A percentile compares a stretch with the other conserved stretches of the same genome.
These are phyloP conservation scores for Xanthoceras sorbifolium DNA, from an alignment of 345 rosid species.

Conservation along the genomic window DNA sequence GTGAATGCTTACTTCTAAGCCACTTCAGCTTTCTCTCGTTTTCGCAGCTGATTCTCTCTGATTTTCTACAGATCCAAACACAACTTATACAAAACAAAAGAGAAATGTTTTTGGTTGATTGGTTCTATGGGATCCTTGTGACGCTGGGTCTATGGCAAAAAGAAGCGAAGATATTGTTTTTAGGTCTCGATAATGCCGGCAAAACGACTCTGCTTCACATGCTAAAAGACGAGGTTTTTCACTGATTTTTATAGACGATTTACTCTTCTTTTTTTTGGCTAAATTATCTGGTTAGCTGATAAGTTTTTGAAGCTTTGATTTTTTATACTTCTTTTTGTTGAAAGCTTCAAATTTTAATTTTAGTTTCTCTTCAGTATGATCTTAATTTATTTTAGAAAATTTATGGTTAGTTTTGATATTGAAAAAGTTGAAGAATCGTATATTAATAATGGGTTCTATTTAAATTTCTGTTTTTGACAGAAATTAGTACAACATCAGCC, in stretches of 20 bases:
- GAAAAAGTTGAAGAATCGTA: not conserved
- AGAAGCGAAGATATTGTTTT: conserved; percentile 84
- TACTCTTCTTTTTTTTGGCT: not conserved
- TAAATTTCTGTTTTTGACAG: conserved; percentile 30
- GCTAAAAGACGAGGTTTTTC: conserved; percentile 79
- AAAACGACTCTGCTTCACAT: conserved; percentile 92
- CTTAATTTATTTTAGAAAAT: too few relatives aligned
- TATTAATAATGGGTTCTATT: not conserved
- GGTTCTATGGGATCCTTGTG: conserved; percentile 84
- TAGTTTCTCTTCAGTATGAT: too few relatives aligned
- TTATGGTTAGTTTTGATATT: too few relatives aligned
- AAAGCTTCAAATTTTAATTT: not conserved
- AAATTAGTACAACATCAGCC: conserved; percentile 75
- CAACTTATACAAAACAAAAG: not conserved
- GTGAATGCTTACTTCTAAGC: too few relatives aligned
- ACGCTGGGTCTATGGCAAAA: conserved; percentile 82
- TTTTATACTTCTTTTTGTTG: not conserved
- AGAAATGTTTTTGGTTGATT: conserved; percentile 74
- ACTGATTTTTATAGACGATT: not conserved
- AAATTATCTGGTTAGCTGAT: not conserved
- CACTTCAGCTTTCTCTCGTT: not conserved
- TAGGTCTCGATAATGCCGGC: conserved; percentile 93
- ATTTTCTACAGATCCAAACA: not conserved
- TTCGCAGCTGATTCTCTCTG: not conserved
- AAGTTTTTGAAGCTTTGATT: not conserved